Percentiles rank a stretch among this genome's conserved stretches.
These are phyloP conservation scores for Agaricus subrufescens DNA, from an alignment of 768 basidiomycete genomes.

Conservation along the genomic window DNA sequence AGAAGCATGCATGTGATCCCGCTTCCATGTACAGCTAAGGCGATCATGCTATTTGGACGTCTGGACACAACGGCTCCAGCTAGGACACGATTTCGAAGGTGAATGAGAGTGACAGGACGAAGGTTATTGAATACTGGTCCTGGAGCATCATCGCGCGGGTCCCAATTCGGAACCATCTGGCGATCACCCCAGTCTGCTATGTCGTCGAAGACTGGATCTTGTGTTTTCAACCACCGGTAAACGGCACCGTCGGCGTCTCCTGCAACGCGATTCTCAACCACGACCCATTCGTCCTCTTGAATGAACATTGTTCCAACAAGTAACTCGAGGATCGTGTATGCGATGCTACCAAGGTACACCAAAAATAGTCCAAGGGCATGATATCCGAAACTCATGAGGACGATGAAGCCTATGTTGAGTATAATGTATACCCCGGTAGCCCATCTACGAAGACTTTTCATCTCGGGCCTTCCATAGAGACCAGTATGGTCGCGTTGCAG, in stretches of 20 bases:
- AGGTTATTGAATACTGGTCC: neutral
- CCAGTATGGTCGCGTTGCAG: neutral
- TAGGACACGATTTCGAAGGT: constrained; percentile 3
- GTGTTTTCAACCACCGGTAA: constrained; percentile 1
- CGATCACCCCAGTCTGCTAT: constrained; percentile 11
- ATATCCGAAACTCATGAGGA: neutral
- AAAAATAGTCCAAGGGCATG: neutral
- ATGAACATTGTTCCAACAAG: constrained; percentile 7
- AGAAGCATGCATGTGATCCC: constrained; percentile 20
- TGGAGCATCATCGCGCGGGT: neutral
- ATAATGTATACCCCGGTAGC: neutral
- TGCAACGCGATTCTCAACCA: constrained; percentile 8
- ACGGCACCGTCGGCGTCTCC: neutral
- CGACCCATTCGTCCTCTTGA: constrained; percentile 9
- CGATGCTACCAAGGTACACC: neutral
- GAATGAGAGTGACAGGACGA: neutral
- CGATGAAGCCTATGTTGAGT: neutral
- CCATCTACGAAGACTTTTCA: neutral
- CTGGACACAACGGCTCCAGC: constrained; percentile 4
- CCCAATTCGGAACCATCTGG: constrained; percentile 9
- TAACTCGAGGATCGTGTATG: neutral
- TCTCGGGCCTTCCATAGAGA: neutral
- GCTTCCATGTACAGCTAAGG: constrained; percentile 15
- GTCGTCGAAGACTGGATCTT: constrained; percentile 6
- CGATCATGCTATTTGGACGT: constrained; percentile 10